Conservation (phyloP, 495 filamentous ascomycete genomes). For the Penicillium desertorum region DNA sequence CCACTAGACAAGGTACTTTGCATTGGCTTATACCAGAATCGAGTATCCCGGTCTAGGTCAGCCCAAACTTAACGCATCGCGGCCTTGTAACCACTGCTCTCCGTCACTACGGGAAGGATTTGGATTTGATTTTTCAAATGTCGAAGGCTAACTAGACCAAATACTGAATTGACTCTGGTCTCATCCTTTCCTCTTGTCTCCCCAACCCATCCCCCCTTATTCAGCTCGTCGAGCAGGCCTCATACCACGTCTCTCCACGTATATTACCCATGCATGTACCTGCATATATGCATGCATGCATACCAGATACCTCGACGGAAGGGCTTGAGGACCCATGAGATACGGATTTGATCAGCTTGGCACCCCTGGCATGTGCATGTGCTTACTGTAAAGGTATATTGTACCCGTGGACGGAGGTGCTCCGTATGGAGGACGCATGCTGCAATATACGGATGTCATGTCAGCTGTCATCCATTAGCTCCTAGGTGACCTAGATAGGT, state of each 20-base stretch:
- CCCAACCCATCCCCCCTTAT: not conserved
- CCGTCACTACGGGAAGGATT: not conserved
- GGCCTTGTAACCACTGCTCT: not conserved
- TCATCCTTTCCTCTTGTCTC: not conserved
- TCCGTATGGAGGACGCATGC: too few relatives aligned
- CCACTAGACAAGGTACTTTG: not conserved
- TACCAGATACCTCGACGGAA: constrained; percentile 5
- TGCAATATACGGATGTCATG: not conserved
- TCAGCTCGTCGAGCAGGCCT: not conserved
- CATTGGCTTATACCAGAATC: not conserved
- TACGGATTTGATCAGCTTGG: not conserved
- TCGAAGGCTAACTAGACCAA: not conserved
- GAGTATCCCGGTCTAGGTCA: not conserved
- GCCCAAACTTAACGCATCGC: constrained; percentile 2
- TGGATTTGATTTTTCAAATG: not conserved
- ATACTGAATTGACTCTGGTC: not conserved
- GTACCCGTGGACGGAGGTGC: not conserved
- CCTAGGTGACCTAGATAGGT: too few relatives aligned
- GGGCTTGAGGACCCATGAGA: not conserved
- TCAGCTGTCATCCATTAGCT: not conserved
- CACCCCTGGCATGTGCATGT: not conserved
- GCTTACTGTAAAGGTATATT: not conserved
- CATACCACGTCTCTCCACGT: constrained; percentile 5
- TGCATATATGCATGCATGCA: constrained; percentile 28
- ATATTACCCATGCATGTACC: constrained; percentile 25